phyloP scores from a whole-genome alignment of 2,329 filamentous ascomycete species.

The Neonectria neomacrospora region DNA sequence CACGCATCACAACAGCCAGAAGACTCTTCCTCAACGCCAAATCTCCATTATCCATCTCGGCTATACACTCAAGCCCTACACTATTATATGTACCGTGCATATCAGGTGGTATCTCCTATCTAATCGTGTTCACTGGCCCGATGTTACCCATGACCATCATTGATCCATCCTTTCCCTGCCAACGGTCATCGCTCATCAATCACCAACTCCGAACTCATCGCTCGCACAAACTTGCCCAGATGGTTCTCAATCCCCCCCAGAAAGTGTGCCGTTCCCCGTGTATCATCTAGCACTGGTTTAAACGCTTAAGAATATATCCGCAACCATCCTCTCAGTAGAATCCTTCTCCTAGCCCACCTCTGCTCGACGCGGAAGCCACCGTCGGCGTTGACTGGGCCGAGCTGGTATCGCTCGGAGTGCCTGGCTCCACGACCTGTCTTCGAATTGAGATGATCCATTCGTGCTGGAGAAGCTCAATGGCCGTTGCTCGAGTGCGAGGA shows the following conservation, averaged over 20 bases:
- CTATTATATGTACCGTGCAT: constrained; percentile 31
- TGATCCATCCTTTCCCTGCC: constrained; percentile 20
- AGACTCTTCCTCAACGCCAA: background rate
- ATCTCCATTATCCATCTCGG: background rate
- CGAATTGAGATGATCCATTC: constrained; percentile 84
- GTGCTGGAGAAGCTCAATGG: constrained; percentile 90
- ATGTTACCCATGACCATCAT: constrained; percentile 40
- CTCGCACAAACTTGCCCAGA: constrained; percentile 36
- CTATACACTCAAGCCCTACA: constrained; percentile 9
- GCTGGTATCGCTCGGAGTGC: constrained; percentile 69
- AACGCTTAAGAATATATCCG: background rate
- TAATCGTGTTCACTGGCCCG: constrained; percentile 32
- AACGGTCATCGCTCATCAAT: constrained; percentile 35
- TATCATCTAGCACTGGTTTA: constrained; percentile 6
- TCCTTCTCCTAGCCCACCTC: constrained; percentile 45
- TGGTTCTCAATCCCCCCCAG: constrained; percentile 30
- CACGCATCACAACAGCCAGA: background rate
- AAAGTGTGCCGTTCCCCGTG: constrained; percentile 21
- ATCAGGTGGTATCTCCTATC: constrained; percentile 39
- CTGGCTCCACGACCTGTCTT: constrained; percentile 71
- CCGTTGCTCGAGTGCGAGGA: constrained; percentile 80
- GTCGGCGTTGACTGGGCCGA: constrained; percentile 53
- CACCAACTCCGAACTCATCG: constrained; percentile 43
- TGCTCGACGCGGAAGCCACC: constrained; percentile 45
- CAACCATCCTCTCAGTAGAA: constrained; percentile 41